Conservation (phyloP, 2,329 filamentous ascomycete genomes). For the Fonsecaea erecta region DNA sequence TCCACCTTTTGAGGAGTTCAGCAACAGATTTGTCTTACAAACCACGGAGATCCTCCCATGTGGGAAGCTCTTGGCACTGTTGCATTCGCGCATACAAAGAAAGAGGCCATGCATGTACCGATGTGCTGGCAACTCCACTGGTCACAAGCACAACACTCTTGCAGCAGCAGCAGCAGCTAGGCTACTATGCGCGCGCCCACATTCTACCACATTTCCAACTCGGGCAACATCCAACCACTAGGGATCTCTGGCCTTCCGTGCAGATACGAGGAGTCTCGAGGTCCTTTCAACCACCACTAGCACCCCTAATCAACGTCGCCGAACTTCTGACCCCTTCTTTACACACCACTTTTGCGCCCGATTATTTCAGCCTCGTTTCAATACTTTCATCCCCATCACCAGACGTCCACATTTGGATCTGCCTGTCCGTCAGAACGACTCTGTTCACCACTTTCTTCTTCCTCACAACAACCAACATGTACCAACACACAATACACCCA, state of each 20-base stretch:
- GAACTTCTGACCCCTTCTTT: neutral
- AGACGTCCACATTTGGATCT: neutral
- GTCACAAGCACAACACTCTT: constrained; percentile 31
- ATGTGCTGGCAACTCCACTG: constrained; percentile 31
- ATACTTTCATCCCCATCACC: neutral
- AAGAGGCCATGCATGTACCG: constrained; percentile 16
- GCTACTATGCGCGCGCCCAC: neutral
- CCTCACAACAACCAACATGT: constrained; percentile 21
- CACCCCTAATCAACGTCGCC: constrained; percentile 16
- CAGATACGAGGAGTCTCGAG: constrained; percentile 13
- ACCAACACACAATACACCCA: constrained; percentile 26
- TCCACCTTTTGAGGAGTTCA: constrained; percentile 9
- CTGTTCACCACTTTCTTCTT: neutral
- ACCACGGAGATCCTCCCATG: neutral
- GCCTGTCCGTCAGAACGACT: neutral
- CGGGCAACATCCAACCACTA: constrained; percentile 1
- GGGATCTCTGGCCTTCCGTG: neutral
- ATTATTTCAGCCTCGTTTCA: constrained; percentile 1
- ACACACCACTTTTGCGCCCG: constrained; percentile 5
- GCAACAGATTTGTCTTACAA: constrained; percentile 5
- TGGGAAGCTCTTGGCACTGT: constrained; percentile 22
- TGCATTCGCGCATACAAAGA: constrained; percentile 14
- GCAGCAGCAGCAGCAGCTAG: constrained; percentile 21
- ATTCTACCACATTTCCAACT: constrained; percentile 5
- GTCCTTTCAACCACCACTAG: constrained; percentile 1